A percentile compares a stretch with the other conserved stretches of the same genome.
phyloP scores from a whole-genome alignment of 2,329 filamentous ascomycete genomes.

The Exophiala aquamarina region DNA sequence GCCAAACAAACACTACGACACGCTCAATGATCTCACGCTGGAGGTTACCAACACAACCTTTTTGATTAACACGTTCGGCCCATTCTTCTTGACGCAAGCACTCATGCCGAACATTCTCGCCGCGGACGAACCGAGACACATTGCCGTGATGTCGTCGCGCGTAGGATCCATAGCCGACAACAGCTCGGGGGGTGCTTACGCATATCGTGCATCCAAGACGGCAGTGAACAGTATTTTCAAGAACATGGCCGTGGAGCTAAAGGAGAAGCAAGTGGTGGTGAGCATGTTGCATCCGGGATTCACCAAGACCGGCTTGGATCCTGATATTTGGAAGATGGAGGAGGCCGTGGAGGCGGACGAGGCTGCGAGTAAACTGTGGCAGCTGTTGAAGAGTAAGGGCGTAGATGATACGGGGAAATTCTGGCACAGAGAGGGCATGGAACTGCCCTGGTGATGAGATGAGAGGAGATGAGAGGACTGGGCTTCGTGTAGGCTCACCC shows the following conservation, averaged over 20 bases:
- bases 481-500: too few relatives aligned
- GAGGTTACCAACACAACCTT: slow-evolving; percentile 34
- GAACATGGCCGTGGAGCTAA: slow-evolving; percentile 42
- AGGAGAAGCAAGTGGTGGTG: slow-evolving; percentile 41
- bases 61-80: slow-evolving; percentile 45
- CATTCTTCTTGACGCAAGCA: slow-evolving; percentile 44
- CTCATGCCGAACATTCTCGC: slow-evolving; percentile 41
- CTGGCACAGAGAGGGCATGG: slow-evolving; percentile 44
- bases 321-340: slow-evolving; percentile 12
- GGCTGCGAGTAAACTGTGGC: slow-evolving; percentile 45
- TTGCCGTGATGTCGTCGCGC: slow-evolving; percentile 43
- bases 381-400: slow-evolving; percentile 37
- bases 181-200: slow-evolving; percentile 40
- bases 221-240: slow-evolving; percentile 46
- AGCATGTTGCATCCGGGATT: slow-evolving; percentile 46
- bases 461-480: too few relatives aligned
- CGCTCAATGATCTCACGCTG: slow-evolving; percentile 25
- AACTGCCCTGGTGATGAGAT: slow-evolving; percentile 40
- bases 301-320: slow-evolving; percentile 38
- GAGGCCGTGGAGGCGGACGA: slow-evolving; percentile 46
- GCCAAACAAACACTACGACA: slow-evolving; percentile 30
- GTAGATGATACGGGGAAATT: slow-evolving; percentile 44
- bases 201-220: slow-evolving; percentile 45
- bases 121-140: slow-evolving; percentile 29
- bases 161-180: slow-evolving; percentile 47